phyloP scores from a whole-genome alignment of 2,329 filamentous ascomycete genomes.

The Calcarisporium arbuscula region DNA sequence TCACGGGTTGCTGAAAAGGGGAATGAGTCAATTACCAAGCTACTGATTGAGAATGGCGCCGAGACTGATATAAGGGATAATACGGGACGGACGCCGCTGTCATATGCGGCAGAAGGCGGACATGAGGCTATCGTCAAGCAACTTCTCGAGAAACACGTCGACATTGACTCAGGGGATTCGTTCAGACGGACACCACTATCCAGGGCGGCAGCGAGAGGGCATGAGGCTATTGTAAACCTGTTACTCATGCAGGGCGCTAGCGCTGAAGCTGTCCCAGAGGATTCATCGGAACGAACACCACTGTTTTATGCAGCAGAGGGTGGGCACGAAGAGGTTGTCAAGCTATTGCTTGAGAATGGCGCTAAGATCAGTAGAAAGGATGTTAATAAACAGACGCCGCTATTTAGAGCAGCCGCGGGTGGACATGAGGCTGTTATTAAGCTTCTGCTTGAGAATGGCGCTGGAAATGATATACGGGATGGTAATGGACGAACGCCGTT shows the following conservation, averaged over 20 bases:
- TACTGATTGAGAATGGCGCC: slow-evolving; percentile 1
- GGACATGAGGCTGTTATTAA: slow-evolving; percentile 9
- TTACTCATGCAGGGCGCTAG: slow-evolving; percentile 1
- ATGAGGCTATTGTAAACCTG: slow-evolving; percentile 1
- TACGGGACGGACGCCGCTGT: background rate
- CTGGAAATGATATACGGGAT: slow-evolving; percentile 3
- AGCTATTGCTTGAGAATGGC: background rate
- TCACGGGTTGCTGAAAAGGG: background rate
- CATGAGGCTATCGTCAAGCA: background rate
- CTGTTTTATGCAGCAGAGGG: background rate
- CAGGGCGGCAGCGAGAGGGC: slow-evolving; percentile 1
- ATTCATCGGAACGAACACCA: background rate
- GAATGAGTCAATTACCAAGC: background rate
- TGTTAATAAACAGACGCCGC: background rate
- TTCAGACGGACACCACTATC: slow-evolving; percentile 1
- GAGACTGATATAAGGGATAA: slow-evolving; percentile 3
- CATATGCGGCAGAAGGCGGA: background rate
- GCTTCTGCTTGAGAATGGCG: slow-evolving; percentile 6
- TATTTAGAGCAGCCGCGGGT: background rate
- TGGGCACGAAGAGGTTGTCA: slow-evolving; percentile 8
- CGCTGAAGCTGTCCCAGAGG: background rate
- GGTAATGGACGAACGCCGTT: slow-evolving; percentile 1
- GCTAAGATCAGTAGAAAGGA: background rate
- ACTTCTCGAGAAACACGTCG: background rate
- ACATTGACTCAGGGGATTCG: background rate